A percentile compares a stretch with the other conserved stretches of the same genome.
phyloP scores from a whole-genome alignment of 208 protist genomes.

The Leptomonas pyrrhocoris region DNA sequence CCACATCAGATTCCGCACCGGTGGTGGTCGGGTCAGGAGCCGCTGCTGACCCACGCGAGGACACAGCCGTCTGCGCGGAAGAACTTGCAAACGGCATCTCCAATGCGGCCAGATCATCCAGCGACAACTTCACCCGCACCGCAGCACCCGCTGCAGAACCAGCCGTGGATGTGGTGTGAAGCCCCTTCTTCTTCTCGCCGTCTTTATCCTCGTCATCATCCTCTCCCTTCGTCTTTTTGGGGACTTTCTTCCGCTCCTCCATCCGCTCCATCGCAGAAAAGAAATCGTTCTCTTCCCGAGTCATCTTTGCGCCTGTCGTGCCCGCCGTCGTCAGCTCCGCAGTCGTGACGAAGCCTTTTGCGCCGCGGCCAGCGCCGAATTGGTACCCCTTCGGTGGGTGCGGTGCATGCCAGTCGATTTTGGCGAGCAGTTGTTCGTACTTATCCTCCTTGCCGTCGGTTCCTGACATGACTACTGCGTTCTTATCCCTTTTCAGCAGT shows the following conservation, averaged over 20 bases:
- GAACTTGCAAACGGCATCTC: slow-evolving; percentile 10
- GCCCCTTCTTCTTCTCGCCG: not conserved
- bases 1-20: not conserved
- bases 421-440: slow-evolving; percentile 76
- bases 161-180: too few relatives aligned
- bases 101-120: slow-evolving; percentile 51
- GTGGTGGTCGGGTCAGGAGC: not conserved
- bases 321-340: slow-evolving; percentile 63
- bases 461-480: not conserved
- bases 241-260: slow-evolving; percentile 33
- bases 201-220: not conserved
- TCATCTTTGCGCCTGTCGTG: slow-evolving; percentile 29
- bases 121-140: slow-evolving; percentile 34
- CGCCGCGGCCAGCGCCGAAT: slow-evolving; percentile 79
- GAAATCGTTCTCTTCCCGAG: slow-evolving; percentile 54
- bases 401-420: slow-evolving; percentile 76
- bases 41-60: not conserved
- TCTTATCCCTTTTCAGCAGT: not conserved
- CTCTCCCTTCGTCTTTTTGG: slow-evolving; percentile 14
- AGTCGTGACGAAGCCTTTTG: slow-evolving; percentile 73
- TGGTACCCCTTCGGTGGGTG: slow-evolving; percentile 77
- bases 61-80: not conserved
- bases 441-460: slow-evolving; percentile 47
- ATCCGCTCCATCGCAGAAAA: slow-evolving; percentile 57
- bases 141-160: not conserved